Conservation (phyloP, 352 stramenopile species). For the Phytopythium boreale region DNA sequence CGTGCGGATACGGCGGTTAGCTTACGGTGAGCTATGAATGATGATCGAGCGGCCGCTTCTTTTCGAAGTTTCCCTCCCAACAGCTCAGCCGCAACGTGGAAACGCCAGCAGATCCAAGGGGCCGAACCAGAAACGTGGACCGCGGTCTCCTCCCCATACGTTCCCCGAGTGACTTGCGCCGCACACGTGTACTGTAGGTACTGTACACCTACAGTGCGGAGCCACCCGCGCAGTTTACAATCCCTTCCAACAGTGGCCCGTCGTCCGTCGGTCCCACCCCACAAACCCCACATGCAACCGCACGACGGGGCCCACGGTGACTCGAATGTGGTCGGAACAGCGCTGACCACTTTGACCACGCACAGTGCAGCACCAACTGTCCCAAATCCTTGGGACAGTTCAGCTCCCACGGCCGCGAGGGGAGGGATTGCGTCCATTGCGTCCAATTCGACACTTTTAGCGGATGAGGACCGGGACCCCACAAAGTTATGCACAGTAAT, state of each 20-base stretch:
- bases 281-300: neutral
- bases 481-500: too few species aligned
- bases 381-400: neutral
- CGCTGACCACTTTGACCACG: neutral
- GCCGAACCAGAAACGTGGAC: neutral
- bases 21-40: too few species aligned
- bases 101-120: too few species aligned
- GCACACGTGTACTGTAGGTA: neutral
- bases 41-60: too few species aligned
- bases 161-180: neutral
- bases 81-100: neutral
- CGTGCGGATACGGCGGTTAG: too few species aligned
- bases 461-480: too few species aligned
- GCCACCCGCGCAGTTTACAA: slow-evolving; percentile 1
- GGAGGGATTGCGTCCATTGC: too few species aligned
- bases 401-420: too few species aligned
- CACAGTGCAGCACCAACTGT: neutral
- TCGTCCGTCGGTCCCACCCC: neutral
- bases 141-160: neutral
- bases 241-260: neutral
- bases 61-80: too few species aligned
- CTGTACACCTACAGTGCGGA: too few species aligned
- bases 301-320: neutral
- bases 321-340: slow-evolving; percentile 1
- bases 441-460: neutral